Evolutionary conservation across 352 stramenopile species (phyloP).

Genomic region (Phytophthora meadii): DNA sequence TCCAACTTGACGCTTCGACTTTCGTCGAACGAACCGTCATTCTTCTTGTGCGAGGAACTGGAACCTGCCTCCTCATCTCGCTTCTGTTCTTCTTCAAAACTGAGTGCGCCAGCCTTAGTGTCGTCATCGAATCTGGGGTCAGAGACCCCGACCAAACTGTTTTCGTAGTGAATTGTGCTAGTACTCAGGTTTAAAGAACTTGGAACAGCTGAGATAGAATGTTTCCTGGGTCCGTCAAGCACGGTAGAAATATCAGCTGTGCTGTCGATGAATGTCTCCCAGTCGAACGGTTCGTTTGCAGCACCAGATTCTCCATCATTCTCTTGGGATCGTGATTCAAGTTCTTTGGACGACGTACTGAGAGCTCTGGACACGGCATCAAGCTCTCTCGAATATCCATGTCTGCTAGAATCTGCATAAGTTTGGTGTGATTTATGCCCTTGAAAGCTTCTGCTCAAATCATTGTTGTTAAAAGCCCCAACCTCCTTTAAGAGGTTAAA

Average conservation of each 20-base stretch:
- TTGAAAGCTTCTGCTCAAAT: constrained; percentile 10
- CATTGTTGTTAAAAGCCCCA: constrained; percentile 10
- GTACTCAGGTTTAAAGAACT: constrained; percentile 28
- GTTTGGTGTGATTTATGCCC: constrained; percentile 8
- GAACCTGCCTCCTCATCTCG: constrained; percentile 2
- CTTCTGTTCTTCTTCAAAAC: constrained; percentile 15
- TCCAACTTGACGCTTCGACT: constrained; percentile 15
- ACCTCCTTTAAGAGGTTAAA: constrained; percentile 28
- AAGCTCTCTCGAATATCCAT: constrained; percentile 27
- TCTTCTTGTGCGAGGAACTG: background rate
- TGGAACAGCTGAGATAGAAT: constrained; percentile 9
- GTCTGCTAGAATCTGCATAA: constrained; percentile 10
- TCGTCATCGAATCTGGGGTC: constrained; percentile 5
- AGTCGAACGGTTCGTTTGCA: constrained; percentile 52
- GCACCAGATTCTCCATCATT: constrained; percentile 18
- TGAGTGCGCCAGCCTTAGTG: constrained; percentile 2
- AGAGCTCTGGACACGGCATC: constrained; percentile 29
- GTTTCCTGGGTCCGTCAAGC: constrained; percentile 27
- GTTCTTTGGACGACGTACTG: constrained; percentile 21
- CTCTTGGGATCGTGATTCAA: constrained; percentile 8
- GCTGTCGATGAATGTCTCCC: constrained; percentile 72
- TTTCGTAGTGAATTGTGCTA: constrained; percentile 34
- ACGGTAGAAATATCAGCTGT: constrained; percentile 45
- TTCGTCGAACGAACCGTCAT: constrained; percentile 9
- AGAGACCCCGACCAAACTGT: constrained; percentile 15